phyloP scores from a whole-genome alignment of 169 alveolate species.

The Eimeria mitis region DNA sequence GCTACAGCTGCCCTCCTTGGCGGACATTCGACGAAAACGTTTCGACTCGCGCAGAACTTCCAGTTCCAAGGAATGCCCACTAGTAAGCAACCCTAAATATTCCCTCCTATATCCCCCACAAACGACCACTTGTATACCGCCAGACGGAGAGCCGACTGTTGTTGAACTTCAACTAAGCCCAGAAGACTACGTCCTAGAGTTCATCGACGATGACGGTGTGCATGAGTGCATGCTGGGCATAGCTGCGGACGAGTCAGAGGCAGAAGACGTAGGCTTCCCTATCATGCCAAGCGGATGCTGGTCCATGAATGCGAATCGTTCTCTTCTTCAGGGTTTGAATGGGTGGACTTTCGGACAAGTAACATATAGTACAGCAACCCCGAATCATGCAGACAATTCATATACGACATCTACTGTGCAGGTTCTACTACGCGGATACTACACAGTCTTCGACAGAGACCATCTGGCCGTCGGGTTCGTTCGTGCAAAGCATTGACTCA shows the following conservation, averaged over 20 bases:
- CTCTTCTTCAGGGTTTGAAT: conserved; percentile 18
- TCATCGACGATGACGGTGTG: conserved; percentile 66
- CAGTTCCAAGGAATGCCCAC: conserved; percentile 61
- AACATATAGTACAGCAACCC: not conserved
- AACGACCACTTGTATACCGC: not conserved
- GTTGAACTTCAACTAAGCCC: conserved; percentile 81
- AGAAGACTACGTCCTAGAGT: conserved; percentile 84
- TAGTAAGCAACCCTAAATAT: not conserved
- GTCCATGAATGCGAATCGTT: not conserved
- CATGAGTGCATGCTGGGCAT: conserved; percentile 83
- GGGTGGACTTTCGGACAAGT: conserved; percentile 86
- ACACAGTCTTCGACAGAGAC: conserved; percentile 83
- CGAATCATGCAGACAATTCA: not conserved
- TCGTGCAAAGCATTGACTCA: conserved; percentile 72
- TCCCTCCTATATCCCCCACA: not conserved
- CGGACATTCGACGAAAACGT: not conserved
- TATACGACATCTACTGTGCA: not conserved
- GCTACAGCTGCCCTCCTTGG: not conserved
- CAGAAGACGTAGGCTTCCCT: conserved; percentile 35
- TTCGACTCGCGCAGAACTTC: conserved; percentile 24
- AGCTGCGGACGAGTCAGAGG: conserved; percentile 81
- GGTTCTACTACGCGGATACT: conserved; percentile 81
- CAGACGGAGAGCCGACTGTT: conserved; percentile 47
- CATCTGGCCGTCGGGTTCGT: conserved; percentile 81
- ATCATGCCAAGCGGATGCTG: not conserved